Conservation (phyloP, 805 yeast genomes). For the Yarrowia sp. region DNA sequence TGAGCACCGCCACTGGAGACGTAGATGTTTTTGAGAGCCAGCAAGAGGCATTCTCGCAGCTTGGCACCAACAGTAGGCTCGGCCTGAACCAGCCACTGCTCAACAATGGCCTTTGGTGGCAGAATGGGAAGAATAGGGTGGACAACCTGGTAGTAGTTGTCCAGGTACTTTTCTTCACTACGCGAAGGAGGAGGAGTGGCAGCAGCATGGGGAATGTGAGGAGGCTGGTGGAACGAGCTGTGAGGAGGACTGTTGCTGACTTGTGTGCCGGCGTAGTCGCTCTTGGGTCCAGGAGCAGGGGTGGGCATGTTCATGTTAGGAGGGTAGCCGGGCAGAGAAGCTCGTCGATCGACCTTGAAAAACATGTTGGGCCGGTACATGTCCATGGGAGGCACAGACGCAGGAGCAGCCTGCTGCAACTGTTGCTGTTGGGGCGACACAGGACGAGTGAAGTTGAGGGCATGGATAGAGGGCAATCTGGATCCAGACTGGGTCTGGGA, state of each 20-base stretch:
- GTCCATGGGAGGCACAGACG: slow-evolving; percentile 21
- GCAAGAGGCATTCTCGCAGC: slow-evolving; percentile 27
- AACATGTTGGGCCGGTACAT: slow-evolving; percentile 25
- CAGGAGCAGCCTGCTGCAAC: slow-evolving; percentile 18
- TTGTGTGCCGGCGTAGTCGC: neutral
- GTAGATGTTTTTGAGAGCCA: slow-evolving; percentile 16
- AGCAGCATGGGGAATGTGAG: slow-evolving; percentile 3
- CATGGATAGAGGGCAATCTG: slow-evolving; percentile 19
- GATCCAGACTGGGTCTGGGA: neutral
- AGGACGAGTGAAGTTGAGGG: slow-evolving; percentile 12
- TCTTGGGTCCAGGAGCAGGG: slow-evolving; percentile 3
- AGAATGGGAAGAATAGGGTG: slow-evolving; percentile 44
- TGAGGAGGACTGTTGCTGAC: slow-evolving; percentile 12
- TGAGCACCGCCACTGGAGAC: slow-evolving; percentile 15
- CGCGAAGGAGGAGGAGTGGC: slow-evolving; percentile 28
- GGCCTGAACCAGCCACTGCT: slow-evolving; percentile 36
- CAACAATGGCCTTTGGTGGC: slow-evolving; percentile 34
- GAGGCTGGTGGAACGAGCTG: slow-evolving; percentile 1
- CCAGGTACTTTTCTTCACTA: slow-evolving; percentile 39
- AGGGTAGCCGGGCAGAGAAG: slow-evolving; percentile 1
- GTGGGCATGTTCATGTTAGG: slow-evolving; percentile 11
- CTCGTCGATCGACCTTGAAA: slow-evolving; percentile 17
- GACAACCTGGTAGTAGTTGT: slow-evolving; percentile 40
- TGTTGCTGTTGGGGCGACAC: slow-evolving; percentile 20
- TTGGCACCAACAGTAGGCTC: slow-evolving; percentile 36